Conservation (phyloP, 371 early-diverging fungal genomes). For the Rhizomucor miehei region DNA sequence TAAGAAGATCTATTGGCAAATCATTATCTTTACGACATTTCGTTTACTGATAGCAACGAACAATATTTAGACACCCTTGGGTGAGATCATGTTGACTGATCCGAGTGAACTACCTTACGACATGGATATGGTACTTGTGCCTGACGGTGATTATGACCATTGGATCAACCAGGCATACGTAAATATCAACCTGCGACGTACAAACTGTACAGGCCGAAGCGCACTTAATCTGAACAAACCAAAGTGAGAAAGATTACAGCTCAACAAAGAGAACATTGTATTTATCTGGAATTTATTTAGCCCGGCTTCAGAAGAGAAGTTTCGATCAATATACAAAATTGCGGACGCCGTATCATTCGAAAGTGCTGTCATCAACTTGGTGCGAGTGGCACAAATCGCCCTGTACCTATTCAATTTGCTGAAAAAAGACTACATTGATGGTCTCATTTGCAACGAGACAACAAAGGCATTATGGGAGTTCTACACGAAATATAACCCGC, state of each 20-base stretch:
- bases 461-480: conserved; percentile 48
- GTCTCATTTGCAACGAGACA: conserved; percentile 61
- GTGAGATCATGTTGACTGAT: conserved; percentile 58
- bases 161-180: conserved; percentile 55
- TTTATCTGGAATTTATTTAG: conserved; percentile 17
- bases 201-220: conserved; percentile 63
- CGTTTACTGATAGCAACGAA: not conserved
- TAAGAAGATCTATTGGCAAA: conserved; percentile 10
- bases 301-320: conserved; percentile 64
- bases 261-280: not conserved
- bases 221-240: conserved; percentile 60
- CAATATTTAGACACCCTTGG: conserved; percentile 46
- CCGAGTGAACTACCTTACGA: conserved; percentile 55
- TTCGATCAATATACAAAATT: conserved; percentile 59
- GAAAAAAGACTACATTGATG: conserved; percentile 52
- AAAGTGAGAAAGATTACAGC: conserved; percentile 34
- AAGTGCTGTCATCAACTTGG: conserved; percentile 55
- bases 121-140: conserved; percentile 61
- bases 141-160: conserved; percentile 61
- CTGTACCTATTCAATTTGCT: conserved; percentile 52
- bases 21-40: not conserved
- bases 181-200: conserved; percentile 60
- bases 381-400: conserved; percentile 51
- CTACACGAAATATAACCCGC: conserved; percentile 45
- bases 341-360: conserved; percentile 54